Conservation (phyloP, 305 asterid species). For the Solanum hybrid region DNA sequence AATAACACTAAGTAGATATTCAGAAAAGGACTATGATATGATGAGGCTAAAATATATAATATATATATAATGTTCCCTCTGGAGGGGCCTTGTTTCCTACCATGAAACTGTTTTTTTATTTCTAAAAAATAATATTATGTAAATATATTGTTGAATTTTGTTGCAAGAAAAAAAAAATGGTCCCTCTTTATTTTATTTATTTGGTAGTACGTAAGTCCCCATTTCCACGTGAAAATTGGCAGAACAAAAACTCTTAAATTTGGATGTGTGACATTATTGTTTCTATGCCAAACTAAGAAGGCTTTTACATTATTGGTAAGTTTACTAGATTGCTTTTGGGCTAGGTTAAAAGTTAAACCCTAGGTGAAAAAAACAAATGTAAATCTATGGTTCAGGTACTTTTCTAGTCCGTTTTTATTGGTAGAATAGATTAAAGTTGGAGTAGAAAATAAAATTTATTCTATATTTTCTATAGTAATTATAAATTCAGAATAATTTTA, state of each 20-base stretch:
- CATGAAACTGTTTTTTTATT: neutral
- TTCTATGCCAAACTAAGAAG: neutral
- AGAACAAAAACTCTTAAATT: neutral
- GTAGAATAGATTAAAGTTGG: neutral
- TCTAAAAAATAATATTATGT: neutral
- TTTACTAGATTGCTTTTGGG: constrained; percentile 2
- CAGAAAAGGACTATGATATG: constrained; percentile 1
- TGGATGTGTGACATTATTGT: neutral
- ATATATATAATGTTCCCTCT: constrained; percentile 16
- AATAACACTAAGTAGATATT: constrained; percentile 3
- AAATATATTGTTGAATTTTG: neutral
- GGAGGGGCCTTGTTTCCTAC: constrained; percentile 12
- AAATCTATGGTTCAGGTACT: neutral
- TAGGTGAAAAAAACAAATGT: neutral
- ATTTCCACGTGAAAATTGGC: constrained; percentile 6
- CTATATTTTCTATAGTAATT: neutral
- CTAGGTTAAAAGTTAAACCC: neutral
- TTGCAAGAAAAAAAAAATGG: neutral
- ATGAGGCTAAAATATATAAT: constrained; percentile 3
- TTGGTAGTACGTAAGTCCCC: neutral
- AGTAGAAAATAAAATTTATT: neutral
- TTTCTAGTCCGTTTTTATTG: neutral
- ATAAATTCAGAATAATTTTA: neutral
- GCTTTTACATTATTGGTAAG: neutral
- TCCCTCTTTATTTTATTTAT: neutral